Base-by-base conservation (phyloP, 805 yeast genomes). In the Priceomyces melissophilus region DNA sequence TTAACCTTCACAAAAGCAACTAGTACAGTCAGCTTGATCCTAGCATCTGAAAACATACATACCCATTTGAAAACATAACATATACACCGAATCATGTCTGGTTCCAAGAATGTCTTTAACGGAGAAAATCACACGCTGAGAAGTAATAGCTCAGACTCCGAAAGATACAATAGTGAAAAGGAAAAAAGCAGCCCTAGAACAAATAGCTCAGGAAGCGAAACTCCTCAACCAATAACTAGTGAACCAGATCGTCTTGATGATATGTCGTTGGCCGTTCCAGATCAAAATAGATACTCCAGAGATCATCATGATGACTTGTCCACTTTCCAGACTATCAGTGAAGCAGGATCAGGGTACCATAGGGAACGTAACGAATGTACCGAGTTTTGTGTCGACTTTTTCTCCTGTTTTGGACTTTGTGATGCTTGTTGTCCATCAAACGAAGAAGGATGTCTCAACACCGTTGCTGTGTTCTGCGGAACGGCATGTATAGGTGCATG, bases 391-490 rank as follows among this genome's bases (percentile, higher is more conserved):
- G 46, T 63, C 37, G 74, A 69, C 37, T 54, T 49, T 30, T 55
- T 52, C 37, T 43, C 59, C 13, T 69, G 75, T 47, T 69, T 69
- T 40, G 74, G 75, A 1, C 52, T 66, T 36, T 61, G 61, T 38
- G 69, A 66, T 35, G 51, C 57, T 5, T 68, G 70, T 44, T 68
- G 73, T 46, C 75, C 75, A n/a, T 44, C 60, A 31, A 53, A 53
- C 12, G 70, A 70, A 3, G 73, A 68, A 39, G 74, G 75, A 8
- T 69, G 63, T 44, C 41, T 68, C 38, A 58, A 66, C 33, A 47
- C 64, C 15, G 42, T 57, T 23, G 71, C 71, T 8, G 52, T 61
- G 1, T 63, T 68, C 53, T 49, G 62, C 36, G 74, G 73, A 20
- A 64, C 62, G 43, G 43, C 68, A 13, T 48, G 65, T 14, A 55